Percentiles rank a stretch among this genome's conserved stretches.
Conservation (phyloP, 1,284 basidiomycete species). For the Moniliophthora roreri region DNA sequence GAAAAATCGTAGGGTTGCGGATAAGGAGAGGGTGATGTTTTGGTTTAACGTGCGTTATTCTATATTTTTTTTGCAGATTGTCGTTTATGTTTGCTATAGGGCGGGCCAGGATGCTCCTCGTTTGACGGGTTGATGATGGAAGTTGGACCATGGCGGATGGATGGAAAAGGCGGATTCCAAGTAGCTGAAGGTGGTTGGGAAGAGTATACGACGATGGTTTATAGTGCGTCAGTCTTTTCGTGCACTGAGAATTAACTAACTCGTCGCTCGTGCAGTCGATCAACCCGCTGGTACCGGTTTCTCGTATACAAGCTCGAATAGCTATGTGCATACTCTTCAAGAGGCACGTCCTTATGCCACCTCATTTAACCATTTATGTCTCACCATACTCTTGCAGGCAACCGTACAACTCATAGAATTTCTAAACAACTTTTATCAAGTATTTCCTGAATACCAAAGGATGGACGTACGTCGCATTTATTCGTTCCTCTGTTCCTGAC, state of each 20-base stretch:
- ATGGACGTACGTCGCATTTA: slow-evolving; percentile 70
- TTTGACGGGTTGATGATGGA: slow-evolving; percentile 99
- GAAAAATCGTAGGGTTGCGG: slow-evolving; percentile 84
- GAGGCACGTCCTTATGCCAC: slow-evolving; percentile 46
- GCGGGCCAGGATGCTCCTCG: slow-evolving; percentile 94
- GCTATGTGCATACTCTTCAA: slow-evolving; percentile 78
- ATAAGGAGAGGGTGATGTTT: slow-evolving; percentile 87
- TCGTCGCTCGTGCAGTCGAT: slow-evolving; percentile 62
- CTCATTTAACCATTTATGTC: background rate
- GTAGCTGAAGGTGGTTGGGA: slow-evolving; percentile 94
- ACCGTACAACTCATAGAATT: slow-evolving; percentile 83
- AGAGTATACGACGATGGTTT: slow-evolving; percentile 97
- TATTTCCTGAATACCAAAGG: slow-evolving; percentile 86
- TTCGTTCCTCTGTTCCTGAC: slow-evolving; percentile 13
- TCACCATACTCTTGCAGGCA: slow-evolving; percentile 47
- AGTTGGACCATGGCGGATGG: slow-evolving; percentile 87
- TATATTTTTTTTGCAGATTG: background rate
- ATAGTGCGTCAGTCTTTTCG: slow-evolving; percentile 57
- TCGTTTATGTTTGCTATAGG: slow-evolving; percentile 42
- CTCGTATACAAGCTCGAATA: slow-evolving; percentile 85
- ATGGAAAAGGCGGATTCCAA: slow-evolving; percentile 78
- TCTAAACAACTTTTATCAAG: slow-evolving; percentile 81
- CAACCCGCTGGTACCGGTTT: slow-evolving; percentile 97
- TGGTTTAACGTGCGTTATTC: slow-evolving; percentile 86
- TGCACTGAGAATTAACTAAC: slow-evolving; percentile 5